Conservation (phyloP, 2,329 filamentous ascomycete species). For the Aureobasidium zeae region DNA sequence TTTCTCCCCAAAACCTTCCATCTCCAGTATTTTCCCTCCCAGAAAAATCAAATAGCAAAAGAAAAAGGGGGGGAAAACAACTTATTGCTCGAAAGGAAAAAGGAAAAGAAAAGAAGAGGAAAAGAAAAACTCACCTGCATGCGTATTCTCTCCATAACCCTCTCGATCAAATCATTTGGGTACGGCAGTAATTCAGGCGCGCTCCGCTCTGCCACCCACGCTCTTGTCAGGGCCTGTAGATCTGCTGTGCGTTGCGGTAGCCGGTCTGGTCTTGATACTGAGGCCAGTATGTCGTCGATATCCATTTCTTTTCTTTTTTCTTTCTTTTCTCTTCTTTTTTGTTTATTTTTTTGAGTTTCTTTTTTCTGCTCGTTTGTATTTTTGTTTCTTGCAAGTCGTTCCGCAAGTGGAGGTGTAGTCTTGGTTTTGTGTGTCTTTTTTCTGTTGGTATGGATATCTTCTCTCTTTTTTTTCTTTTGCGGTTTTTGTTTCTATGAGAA, state of each 20-base stretch:
- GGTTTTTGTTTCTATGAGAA: not conserved
- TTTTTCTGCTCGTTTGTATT: no score
- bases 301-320: slow-evolving; percentile 29
- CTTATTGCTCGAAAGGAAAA: no score
- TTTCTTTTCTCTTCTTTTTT: no score
- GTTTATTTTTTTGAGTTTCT: no score
- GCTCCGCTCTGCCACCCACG: slow-evolving; percentile 86
- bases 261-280: slow-evolving; percentile 33
- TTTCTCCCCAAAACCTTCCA: not conserved
- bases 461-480: not conserved
- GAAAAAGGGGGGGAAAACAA: no score
- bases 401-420: no score
- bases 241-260: slow-evolving; percentile 58
- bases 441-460: slow-evolving; percentile 37
- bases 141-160: slow-evolving; percentile 50
- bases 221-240: slow-evolving; percentile 78
- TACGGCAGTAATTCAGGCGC: slow-evolving; percentile 82
- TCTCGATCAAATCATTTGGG: slow-evolving; percentile 66
- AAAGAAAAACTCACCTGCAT: slow-evolving; percentile 19
- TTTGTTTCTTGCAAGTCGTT: no score
- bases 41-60: not conserved
- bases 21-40: no score
- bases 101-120: not conserved
- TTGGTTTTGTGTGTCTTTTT: not conserved
- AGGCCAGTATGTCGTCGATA: slow-evolving; percentile 45